Percentiles rank a stretch among this genome's conserved stretches.
Conservation (phyloP, 768 basidiomycete genomes). For the Hygrophoropsis aurantiaca region DNA sequence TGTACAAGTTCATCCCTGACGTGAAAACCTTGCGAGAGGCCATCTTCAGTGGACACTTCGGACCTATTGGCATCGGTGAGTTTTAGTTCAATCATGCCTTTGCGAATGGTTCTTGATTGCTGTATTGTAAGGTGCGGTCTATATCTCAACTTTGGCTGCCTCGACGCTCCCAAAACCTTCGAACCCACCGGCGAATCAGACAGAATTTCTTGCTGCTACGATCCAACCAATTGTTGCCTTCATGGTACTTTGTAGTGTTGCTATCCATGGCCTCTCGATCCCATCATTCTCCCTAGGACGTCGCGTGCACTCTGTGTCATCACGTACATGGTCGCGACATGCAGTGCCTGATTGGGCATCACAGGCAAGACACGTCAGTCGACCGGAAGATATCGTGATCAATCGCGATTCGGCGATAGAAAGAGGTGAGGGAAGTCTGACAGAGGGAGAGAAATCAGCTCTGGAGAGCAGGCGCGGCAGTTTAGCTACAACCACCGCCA, state of each 20-base stretch:
- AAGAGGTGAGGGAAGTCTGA: conserved; percentile 36
- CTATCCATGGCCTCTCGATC: conserved; percentile 88
- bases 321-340: conserved; percentile 87
- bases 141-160: conserved; percentile 84
- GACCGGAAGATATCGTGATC: conserved; percentile 78
- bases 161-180: conserved; percentile 51
- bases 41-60: conserved; percentile 93
- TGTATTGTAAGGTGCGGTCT: conserved; percentile 75
- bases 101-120: conserved; percentile 6
- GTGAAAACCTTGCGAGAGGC: conserved; percentile 94
- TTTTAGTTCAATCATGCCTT: conserved; percentile 6
- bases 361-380: conserved; percentile 67
- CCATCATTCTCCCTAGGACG: conserved; percentile 91
- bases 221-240: conserved; percentile 95
- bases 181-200: conserved; percentile 51
- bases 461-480: conserved; percentile 24
- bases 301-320: conserved; percentile 76
- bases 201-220: conserved; percentile 63
- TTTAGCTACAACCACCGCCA: conserved; percentile 2
- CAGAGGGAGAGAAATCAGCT: conserved; percentile 28
- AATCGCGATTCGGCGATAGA: conserved; percentile 75
- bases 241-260: conserved; percentile 90
- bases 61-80: conserved; percentile 77
- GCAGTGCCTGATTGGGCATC: conserved; percentile 83
- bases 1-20: conserved; percentile 95